Evolutionary conservation across 768 basidiomycete genomes (phyloP).

Genomic region (Exidia glandulosa): DNA sequence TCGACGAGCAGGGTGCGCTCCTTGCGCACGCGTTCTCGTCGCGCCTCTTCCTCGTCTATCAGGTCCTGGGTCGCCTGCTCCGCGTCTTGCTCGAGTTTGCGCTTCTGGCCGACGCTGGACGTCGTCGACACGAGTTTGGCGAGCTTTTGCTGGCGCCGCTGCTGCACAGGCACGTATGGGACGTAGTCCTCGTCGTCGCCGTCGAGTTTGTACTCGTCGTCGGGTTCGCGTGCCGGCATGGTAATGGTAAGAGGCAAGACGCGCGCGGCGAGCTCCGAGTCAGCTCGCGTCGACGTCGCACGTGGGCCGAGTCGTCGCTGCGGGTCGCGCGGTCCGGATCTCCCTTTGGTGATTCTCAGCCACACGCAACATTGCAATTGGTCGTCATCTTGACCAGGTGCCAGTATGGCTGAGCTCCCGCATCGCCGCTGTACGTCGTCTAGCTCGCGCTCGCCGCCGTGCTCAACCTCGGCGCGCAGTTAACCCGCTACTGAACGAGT

Average conservation of each 20-base stretch:
- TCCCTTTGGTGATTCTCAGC: too few relatives aligned
- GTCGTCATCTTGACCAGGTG: too few relatives aligned
- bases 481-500: conserved; percentile 68
- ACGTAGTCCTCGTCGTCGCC: conserved; percentile 55
- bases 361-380: too few relatives aligned
- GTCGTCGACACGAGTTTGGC: conserved; percentile 43
- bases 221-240: too few relatives aligned
- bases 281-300: too few relatives aligned
- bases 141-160: conserved; percentile 72
- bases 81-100: conserved; percentile 41
- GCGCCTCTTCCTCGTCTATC: conserved; percentile 67
- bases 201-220: background rate
- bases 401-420: conserved; percentile 32
- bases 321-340: too few relatives aligned
- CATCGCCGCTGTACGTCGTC: conserved; percentile 54
- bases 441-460: background rate
- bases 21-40: conserved; percentile 63
- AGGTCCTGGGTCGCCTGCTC: conserved; percentile 50
- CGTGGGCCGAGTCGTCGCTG: too few relatives aligned
- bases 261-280: too few relatives aligned
- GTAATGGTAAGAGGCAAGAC: too few relatives aligned
- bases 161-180: conserved; percentile 79
- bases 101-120: conserved; percentile 20
- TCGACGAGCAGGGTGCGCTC: conserved; percentile 84
- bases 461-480: conserved; percentile 28